Conservation (phyloP, 371 early-diverging fungal genomes). For the Mucor circinelloides region DNA sequence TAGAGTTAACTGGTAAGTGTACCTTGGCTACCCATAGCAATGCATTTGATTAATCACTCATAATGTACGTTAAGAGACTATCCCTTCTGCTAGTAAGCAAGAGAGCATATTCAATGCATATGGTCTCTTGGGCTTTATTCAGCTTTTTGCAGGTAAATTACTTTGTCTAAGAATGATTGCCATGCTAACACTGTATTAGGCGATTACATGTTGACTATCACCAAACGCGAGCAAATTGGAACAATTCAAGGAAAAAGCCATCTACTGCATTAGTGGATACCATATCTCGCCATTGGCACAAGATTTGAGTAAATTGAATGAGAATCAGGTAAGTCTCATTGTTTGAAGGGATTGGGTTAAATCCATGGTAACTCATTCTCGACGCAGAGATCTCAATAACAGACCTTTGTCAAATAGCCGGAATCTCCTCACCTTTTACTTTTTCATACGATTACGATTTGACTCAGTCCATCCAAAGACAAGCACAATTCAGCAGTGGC, state of each 20-base stretch:
- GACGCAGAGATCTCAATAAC: slow-evolving; percentile 61
- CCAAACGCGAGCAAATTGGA: slow-evolving; percentile 74
- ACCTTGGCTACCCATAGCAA: not conserved
- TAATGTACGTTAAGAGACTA: not conserved
- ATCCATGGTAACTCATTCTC: not conserved
- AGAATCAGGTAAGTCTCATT: slow-evolving; percentile 57
- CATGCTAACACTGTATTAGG: slow-evolving; percentile 45
- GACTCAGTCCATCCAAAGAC: slow-evolving; percentile 83
- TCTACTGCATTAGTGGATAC: slow-evolving; percentile 77
- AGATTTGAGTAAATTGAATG: slow-evolving; percentile 47
- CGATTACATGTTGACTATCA: slow-evolving; percentile 84
- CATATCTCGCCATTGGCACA: slow-evolving; percentile 71
- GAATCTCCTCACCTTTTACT: slow-evolving; percentile 76
- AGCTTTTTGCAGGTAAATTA: slow-evolving; percentile 62
- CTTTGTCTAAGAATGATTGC: no score
- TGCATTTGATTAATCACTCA: not conserved
- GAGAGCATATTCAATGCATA: slow-evolving; percentile 48
- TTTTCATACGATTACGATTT: slow-evolving; percentile 86
- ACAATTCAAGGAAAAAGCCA: slow-evolving; percentile 60
- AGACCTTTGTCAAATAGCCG: slow-evolving; percentile 70
- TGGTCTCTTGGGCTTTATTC: slow-evolving; percentile 72
- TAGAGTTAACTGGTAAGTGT: slow-evolving; percentile 21
- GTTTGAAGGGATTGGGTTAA: not conserved
- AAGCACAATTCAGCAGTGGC: slow-evolving; percentile 39
- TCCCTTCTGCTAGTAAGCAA: slow-evolving; percentile 24